Base-by-base conservation (phyloP, 108 stramenopile species). In the Nitzschia palea region DNA sequence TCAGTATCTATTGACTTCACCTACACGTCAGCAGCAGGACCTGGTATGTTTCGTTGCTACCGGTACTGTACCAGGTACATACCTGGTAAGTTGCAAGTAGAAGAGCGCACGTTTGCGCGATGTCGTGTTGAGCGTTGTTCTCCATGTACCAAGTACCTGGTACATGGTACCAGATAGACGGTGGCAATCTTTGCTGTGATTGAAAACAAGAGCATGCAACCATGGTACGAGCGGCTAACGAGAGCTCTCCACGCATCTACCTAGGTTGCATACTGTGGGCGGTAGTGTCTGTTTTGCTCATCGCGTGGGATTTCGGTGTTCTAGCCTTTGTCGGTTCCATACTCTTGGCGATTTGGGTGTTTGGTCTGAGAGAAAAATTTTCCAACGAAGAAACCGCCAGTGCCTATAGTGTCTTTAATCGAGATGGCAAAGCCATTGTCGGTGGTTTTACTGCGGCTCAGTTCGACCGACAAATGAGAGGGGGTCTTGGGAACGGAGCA, bases 381-480 rank as follows among this genome's bases (percentile, higher is more conserved):
- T 58, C 56, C 12, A 68, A 65, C 28, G 74, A 76, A 47, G 44
- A 61, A 15, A 76, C 74, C 3, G 74, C 67, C 8, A 68, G 67
- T 44, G 74, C 74, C 54, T 76, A 76, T 36, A 68, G 62, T 45
- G 74, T 76, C 5, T 76, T 76, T 44, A 76, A 76, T 33, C 50
- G 58, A 35, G 59, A 63, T 50, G 65, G 66, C 4, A 60, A 63
- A 42, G 53, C 55, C 23, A 76, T 76, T 27, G 54, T 67, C 12
- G 74, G 74, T 12, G 60, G 67, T 26, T 54, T 76, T 26, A 76
- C 74, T 12, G 61, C 67, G 26, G 50, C 30, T 23, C 74, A 76
- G 44, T 62, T 76, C 44, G 74, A 76, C 31, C 26, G 32, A 30
- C 74, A 76, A 55, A 27, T 76, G 62, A 43, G 74, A 33, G 74